Evolutionary conservation across 768 basidiomycete species (phyloP), one percentile per base, ranked within the genome.

Genomic region (Mrakia gelida): DNA sequence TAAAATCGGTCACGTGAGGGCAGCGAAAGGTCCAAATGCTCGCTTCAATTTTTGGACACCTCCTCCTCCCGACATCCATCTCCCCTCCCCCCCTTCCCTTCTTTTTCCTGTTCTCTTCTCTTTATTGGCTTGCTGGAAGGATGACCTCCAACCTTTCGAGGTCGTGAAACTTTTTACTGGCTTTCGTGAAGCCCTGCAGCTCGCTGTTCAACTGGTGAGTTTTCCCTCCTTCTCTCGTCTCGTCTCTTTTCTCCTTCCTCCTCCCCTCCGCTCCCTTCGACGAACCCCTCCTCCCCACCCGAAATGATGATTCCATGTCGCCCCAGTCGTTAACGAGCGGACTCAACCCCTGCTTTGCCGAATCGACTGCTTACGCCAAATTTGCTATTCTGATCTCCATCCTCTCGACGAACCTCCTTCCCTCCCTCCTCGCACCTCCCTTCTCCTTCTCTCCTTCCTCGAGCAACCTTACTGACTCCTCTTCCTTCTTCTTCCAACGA

Each of bases 291-390:
- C 34, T 23, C 41, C 41, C 15, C 23, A 18, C 38, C 38, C 34
- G 67, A 70, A 34, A 70, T 70, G 67, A 70, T 21, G 67, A 70
- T 41, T 21, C 38, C 67, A 70, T 70, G 67, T 70, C 67, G 67
- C 67, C 67, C 67, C 67, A 70, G 67, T 70, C 67, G 67, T 23
- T 70, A 70, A 70, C 67, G 67, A 70, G 67, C 67, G 67, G 67
- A 38, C 38, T 70, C 67, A 70, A 70, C 67, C 67, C 67, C 67
- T 65, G 67, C 67, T 70, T 70, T 70, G 67, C 67, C 67, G 67
- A 70, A 38, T 70, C 67, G 67, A 70, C 67, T 70, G 67, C 67
- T 70, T 70, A 70, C 67, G 67, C 67, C 67, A 70, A 70, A 70
- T 70, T 70, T 70, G 67, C 67, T 70, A 70, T 41, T 70, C 67